phyloP scores from a whole-genome alignment of 345 rosid species.

The Erodium maritimum region DNA sequence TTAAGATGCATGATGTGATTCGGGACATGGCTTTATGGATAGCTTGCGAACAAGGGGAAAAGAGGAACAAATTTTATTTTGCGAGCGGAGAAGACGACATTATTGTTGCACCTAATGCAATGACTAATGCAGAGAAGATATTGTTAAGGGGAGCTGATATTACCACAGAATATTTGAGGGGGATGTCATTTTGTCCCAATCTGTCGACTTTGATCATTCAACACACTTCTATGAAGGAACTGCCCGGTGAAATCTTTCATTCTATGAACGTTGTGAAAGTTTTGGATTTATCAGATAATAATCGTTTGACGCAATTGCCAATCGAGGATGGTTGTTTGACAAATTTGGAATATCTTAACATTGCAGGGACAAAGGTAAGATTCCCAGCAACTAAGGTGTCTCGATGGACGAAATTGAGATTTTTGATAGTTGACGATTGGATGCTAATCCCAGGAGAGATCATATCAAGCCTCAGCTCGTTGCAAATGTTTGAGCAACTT shows the following conservation, averaged over 20 bases:
- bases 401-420: background rate
- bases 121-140: background rate
- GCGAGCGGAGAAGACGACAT: background rate
- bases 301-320: too few relatives aligned
- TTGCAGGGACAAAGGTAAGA: background rate
- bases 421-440: too few relatives aligned
- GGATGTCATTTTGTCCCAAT: background rate
- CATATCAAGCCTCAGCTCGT: background rate
- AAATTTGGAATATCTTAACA: background rate
- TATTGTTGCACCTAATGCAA: too few relatives aligned
- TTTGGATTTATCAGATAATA: background rate
- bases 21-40: slow-evolving; percentile 7
- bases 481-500: background rate
- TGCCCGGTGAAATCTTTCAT: background rate
- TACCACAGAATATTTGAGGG: background rate
- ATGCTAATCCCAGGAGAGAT: background rate
- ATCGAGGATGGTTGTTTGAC: background rate
- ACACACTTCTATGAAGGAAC: background rate
- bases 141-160: background rate
- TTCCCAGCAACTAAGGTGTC: background rate
- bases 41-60: background rate
- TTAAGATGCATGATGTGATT: slow-evolving; percentile 6
- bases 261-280: background rate
- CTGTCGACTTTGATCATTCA: background rate
- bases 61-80: background rate